These are phyloP conservation scores for Talaromyces islandicus DNA, from an alignment of 2,329 filamentous ascomycete genomes.

Conservation along the genomic window DNA sequence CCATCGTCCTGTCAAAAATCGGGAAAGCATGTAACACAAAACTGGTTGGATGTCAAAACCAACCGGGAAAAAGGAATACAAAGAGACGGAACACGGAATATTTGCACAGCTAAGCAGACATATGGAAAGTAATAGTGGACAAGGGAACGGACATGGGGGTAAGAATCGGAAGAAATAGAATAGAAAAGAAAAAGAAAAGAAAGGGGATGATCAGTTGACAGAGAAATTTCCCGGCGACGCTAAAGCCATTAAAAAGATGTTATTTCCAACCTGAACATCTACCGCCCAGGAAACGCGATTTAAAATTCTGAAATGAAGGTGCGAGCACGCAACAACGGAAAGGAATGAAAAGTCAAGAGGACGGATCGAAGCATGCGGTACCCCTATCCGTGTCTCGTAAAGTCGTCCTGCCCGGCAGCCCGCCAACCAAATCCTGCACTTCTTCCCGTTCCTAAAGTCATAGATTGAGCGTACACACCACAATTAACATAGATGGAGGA, in stretches of 20 bases:
- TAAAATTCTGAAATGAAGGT: slow-evolving; percentile 4
- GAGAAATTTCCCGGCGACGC: slow-evolving; percentile 18
- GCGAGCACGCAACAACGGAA: slow-evolving; percentile 15
- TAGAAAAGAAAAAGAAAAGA: slow-evolving; percentile 7
- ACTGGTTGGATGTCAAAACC: slow-evolving; percentile 13
- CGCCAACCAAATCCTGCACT: slow-evolving; percentile 1
- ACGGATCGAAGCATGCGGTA: background rate
- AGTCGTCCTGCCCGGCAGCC: slow-evolving; percentile 24
- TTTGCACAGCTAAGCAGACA: slow-evolving; percentile 33
- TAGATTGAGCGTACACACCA: slow-evolving; percentile 25
- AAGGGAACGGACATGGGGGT: slow-evolving; percentile 11
- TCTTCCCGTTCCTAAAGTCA: slow-evolving; percentile 7
- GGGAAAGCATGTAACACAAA: background rate
- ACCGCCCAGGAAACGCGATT: slow-evolving; percentile 17
- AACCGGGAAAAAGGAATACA: slow-evolving; percentile 18
- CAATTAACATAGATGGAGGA: slow-evolving; percentile 28
- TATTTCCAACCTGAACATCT: slow-evolving; percentile 23
- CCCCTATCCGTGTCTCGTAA: slow-evolving; percentile 16
- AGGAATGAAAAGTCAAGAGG: slow-evolving; percentile 12
- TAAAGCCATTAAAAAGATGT: slow-evolving; percentile 27
- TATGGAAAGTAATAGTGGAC: slow-evolving; percentile 13
- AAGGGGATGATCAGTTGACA: slow-evolving; percentile 15
- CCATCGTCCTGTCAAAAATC: background rate
- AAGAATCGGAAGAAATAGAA: slow-evolving; percentile 5
- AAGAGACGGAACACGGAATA: slow-evolving; percentile 23